Evolutionary conservation across 2,329 filamentous ascomycete species (phyloP), one percentile per base, ranked within the genome.

Genomic region (Mollisiaceae sp.): DNA sequence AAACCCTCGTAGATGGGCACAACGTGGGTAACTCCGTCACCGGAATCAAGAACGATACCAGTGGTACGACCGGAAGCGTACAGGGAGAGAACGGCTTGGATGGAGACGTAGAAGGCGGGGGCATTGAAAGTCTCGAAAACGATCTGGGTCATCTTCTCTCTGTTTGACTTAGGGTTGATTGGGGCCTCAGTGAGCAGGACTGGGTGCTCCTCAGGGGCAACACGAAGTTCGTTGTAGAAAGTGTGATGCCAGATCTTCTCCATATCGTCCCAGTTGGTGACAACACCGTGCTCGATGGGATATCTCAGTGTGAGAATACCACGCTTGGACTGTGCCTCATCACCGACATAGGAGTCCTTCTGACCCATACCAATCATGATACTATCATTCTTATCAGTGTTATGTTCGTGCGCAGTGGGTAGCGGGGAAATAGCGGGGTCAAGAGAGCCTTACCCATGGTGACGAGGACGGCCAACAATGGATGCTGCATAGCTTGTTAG

Each of bases 361-460:
- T 98, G 95, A 78, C 95, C 95, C 95, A 99, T 99, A 89, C 95
- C 95, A 83, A 99, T 98, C 95, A 99, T 99, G 88, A 99, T 98
- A 89, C 94, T 97, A 75, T 58, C 67, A 58, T 67, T 61, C 59
- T 74, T 70, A 72, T 77, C 73, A 77, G 75, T 67, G 64, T 65
- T 60, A 59, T 67, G 62, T 64, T 71, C 67, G 66, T 70, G 67
- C 56, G 60, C 58, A 64, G 59, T 63, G 38, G 63, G 50, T 64
- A 58, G 65, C 59, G 63, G 67, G 60, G 66, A 70, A 67, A 67
- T 67, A 65, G 69, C 65, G 71, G 67, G 69, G 70, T 69, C 56
- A 62, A 62, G 58, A 67, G 62, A 61, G 62, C 87, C 89, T 89
- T 93, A 97, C 94, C 94, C 95, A 95, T 98, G 95, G 83, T 99